Evolutionary conservation across 1,284 basidiomycete species (phyloP).

Genomic region (Xerocomus cyaneibrunnescens): DNA sequence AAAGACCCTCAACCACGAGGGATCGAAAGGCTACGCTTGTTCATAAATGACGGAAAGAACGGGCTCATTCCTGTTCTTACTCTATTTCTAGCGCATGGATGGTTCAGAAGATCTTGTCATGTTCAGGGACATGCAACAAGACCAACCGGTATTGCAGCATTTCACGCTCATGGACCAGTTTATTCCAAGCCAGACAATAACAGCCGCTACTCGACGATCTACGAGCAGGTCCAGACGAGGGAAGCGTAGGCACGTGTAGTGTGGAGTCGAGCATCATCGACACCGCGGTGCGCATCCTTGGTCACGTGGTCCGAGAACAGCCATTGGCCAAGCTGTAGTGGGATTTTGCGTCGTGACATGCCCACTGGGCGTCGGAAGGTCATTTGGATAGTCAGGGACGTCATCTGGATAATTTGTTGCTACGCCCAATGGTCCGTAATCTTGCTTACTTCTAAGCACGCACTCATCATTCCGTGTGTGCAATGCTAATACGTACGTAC

Average conservation of each 20-base stretch:
- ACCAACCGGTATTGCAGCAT: slow-evolving; percentile 95
- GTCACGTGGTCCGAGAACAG: neutral
- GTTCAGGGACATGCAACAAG: slow-evolving; percentile 98
- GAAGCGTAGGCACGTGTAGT: slow-evolving; percentile 89
- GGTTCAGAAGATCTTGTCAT: slow-evolving; percentile 89
- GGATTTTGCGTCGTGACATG: slow-evolving; percentile 99
- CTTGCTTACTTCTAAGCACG: slow-evolving; percentile 6
- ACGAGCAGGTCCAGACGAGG: slow-evolving; percentile 84
- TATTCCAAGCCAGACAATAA: slow-evolving; percentile 93
- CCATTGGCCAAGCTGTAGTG: slow-evolving; percentile 50
- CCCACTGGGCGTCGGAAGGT: slow-evolving; percentile 94
- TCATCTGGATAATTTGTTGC: slow-evolving; percentile 95
- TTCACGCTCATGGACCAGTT: slow-evolving; percentile 98
- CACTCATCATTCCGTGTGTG: slow-evolving; percentile 4
- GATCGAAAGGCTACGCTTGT: slow-evolving; percentile 89
- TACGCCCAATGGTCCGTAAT: slow-evolving; percentile 84
- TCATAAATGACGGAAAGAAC: slow-evolving; percentile 84
- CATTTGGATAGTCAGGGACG: too few relatives aligned
- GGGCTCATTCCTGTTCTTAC: slow-evolving; percentile 82
- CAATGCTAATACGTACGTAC: slow-evolving; percentile 29
- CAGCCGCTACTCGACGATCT: slow-evolving; percentile 86
- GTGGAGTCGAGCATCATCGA: slow-evolving; percentile 93
- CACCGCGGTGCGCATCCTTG: slow-evolving; percentile 80
- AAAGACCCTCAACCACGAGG: slow-evolving; percentile 96
- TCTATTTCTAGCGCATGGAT: slow-evolving; percentile 84